A percentile compares a stretch with the other conserved stretches of the same genome.
Evolutionary conservation across 768 basidiomycete species (phyloP).

Genomic region (Psilocybe cubensis): DNA sequence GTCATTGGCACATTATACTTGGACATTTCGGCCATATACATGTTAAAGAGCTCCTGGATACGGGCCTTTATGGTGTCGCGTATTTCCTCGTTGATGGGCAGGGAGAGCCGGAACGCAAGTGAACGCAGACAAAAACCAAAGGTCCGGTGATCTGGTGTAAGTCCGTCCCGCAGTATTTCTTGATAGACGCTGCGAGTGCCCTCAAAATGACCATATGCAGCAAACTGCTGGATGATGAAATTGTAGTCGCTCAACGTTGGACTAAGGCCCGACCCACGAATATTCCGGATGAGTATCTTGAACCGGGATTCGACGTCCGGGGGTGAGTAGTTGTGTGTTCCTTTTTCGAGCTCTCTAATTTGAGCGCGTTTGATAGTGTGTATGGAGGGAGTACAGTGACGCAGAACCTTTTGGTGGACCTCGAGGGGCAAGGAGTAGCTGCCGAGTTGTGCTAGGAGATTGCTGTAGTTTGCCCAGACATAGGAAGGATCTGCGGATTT

Average conservation of each 20-base stretch:
- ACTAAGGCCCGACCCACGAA: slow-evolving; percentile 52
- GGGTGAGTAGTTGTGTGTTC: slow-evolving; percentile 37
- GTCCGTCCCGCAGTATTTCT: slow-evolving; percentile 51
- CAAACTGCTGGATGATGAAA: slow-evolving; percentile 75
- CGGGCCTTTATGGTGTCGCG: slow-evolving; percentile 41
- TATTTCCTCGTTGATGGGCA: slow-evolving; percentile 51
- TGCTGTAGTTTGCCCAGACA: slow-evolving; percentile 70
- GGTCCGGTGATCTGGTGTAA: slow-evolving; percentile 56
- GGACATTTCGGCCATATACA: slow-evolving; percentile 64
- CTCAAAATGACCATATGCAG: slow-evolving; percentile 69
- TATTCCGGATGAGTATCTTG: slow-evolving; percentile 70
- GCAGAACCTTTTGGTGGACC: slow-evolving; percentile 70
- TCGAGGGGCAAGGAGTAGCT: slow-evolving; percentile 59
- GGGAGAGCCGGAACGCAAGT: slow-evolving; percentile 65
- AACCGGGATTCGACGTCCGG: slow-evolving; percentile 72
- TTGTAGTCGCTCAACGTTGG: slow-evolving; percentile 72
- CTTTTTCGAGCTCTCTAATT: slow-evolving; percentile 43
- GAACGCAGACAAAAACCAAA: slow-evolving; percentile 71
- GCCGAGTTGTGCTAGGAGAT: slow-evolving; percentile 53
- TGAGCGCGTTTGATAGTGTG: slow-evolving; percentile 46
- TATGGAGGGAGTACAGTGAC: slow-evolving; percentile 60
- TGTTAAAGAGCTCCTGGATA: slow-evolving; percentile 49
- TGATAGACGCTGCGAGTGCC: slow-evolving; percentile 64
- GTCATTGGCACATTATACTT: slow-evolving; percentile 50
- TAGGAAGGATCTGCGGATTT: slow-evolving; percentile 43